Percentiles rank a stretch among this genome's conserved stretches.
Conservation (phyloP, 1,139 yeast genomes). For the Geotrichum aggregatum region DNA sequence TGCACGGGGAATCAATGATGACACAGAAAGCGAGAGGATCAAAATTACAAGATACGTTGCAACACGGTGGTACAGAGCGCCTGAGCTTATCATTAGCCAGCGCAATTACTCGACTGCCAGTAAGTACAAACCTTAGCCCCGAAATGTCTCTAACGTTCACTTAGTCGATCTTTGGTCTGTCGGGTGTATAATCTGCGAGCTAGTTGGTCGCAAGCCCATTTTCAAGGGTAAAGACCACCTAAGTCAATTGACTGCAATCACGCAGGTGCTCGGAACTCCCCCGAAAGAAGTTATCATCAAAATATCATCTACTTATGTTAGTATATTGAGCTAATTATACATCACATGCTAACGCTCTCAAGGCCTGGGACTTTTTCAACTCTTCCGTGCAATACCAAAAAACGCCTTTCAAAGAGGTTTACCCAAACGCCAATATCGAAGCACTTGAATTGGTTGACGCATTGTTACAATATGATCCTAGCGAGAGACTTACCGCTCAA, state of each 20-base stretch:
- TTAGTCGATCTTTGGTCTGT: slow-evolving; percentile 92
- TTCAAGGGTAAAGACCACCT: slow-evolving; percentile 82
- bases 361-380: slow-evolving; percentile 24
- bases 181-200: slow-evolving; percentile 87
- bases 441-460: slow-evolving; percentile 70
- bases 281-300: slow-evolving; percentile 63
- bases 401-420: slow-evolving; percentile 56
- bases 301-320: slow-evolving; percentile 55
- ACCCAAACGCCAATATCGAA: slow-evolving; percentile 67
- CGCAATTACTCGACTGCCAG: slow-evolving; percentile 43
- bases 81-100: slow-evolving; percentile 71
- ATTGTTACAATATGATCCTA: slow-evolving; percentile 76
- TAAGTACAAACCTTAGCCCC: slow-evolving; percentile 17
- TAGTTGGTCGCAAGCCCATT: slow-evolving; percentile 75
- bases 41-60: slow-evolving; percentile 84
- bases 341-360: slow-evolving; percentile 44
- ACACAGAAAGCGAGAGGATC: slow-evolving; percentile 40
- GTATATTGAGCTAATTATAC: slow-evolving; percentile 61
- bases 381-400: slow-evolving; percentile 34
- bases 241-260: slow-evolving; percentile 75
- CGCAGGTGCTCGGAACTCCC: slow-evolving; percentile 77
- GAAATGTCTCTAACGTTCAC: slow-evolving; percentile 29
- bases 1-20: slow-evolving; percentile 59
- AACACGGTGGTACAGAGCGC: slow-evolving; percentile 94
- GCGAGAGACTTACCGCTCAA: slow-evolving; percentile 70